A percentile compares a stretch with the other conserved stretches of the same genome.
Evolutionary conservation across 306 rosid genomes (phyloP).

Genomic region (Fragaria ananassa): DNA sequence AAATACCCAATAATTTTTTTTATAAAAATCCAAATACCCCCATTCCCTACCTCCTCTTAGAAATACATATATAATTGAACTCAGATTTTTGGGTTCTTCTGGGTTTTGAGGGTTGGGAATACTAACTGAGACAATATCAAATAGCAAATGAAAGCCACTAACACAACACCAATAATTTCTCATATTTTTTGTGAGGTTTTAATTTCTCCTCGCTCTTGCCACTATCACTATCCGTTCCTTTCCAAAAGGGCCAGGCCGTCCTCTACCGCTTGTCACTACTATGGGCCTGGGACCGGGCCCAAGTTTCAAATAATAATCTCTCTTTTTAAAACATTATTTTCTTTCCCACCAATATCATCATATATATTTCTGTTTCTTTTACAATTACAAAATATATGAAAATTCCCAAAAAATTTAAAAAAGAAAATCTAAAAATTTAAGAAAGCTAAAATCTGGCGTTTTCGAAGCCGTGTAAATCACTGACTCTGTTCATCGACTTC

Average conservation of each 20-base stretch:
- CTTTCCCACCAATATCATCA: not conserved
- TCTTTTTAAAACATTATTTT: not conserved
- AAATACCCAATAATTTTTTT: not conserved
- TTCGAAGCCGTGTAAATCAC: conserved; percentile 96
- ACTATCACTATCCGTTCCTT: conserved; percentile 34
- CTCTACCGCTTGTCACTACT: conserved; percentile 47
- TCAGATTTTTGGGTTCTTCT: not conserved
- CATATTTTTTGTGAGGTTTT: conserved; percentile 19
- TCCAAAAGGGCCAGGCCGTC: conserved; percentile 66
- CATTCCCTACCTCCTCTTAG: not conserved
- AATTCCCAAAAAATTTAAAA: not conserved
- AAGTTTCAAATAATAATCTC: conserved; percentile 13
- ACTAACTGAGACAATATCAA: not conserved
- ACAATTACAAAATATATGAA: conserved; percentile 41
- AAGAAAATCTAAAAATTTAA: not conserved
- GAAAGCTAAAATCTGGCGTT: conserved; percentile 85
- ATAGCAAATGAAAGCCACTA: not conserved
- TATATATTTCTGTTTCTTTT: conserved; percentile 29
- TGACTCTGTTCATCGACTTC: conserved; percentile 95
- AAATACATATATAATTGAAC: not conserved
- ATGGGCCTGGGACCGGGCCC: conserved; percentile 41
- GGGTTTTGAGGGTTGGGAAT: not conserved
- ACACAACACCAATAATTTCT: not conserved
- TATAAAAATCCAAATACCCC: conserved; percentile 12
- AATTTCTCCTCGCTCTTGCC: not conserved